phyloP scores from a whole-genome alignment of 495 filamentous ascomycete species.

The Lophiostoma macrostomum region DNA sequence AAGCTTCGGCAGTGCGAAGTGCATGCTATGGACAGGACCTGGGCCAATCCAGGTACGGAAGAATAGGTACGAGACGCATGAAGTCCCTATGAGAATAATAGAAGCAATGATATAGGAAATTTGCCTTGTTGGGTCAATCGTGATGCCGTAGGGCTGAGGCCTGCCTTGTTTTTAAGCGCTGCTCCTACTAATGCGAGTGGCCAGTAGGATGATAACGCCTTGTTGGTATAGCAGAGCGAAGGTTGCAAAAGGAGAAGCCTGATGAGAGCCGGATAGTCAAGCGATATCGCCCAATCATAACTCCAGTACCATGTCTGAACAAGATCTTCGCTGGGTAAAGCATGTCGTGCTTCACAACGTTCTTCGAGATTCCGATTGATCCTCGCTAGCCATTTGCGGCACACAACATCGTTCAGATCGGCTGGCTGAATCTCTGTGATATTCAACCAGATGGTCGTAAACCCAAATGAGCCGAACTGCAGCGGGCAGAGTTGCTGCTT shows the following conservation, averaged over 20 bases:
- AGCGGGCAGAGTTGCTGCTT: too few species aligned
- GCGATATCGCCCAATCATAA: background rate
- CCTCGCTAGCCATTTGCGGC: too few species aligned
- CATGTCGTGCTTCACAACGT: too few species aligned
- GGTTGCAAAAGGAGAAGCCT: background rate
- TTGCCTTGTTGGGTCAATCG: background rate
- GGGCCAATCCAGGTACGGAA: background rate
- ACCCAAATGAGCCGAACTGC: too few species aligned
- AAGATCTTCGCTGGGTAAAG: too few species aligned
- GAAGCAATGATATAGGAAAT: background rate
- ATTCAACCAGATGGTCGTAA: too few species aligned
- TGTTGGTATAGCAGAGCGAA: background rate
- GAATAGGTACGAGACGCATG: background rate
- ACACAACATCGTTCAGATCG: too few species aligned
- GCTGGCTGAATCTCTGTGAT: too few species aligned
- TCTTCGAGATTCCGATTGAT: too few species aligned
- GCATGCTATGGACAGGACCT: background rate
- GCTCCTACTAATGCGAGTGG: background rate
- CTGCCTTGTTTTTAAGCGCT: background rate
- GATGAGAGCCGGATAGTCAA: background rate
- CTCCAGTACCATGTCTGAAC: background rate
- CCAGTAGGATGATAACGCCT: background rate
- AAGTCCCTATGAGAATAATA: background rate
- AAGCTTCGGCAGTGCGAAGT: slow-evolving; percentile 2
- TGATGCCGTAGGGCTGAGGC: background rate